Percentiles rank a stretch among this genome's conserved stretches.
phyloP scores from a whole-genome alignment of 2,329 filamentous ascomycete species.

The Penicillium vulpinum region DNA sequence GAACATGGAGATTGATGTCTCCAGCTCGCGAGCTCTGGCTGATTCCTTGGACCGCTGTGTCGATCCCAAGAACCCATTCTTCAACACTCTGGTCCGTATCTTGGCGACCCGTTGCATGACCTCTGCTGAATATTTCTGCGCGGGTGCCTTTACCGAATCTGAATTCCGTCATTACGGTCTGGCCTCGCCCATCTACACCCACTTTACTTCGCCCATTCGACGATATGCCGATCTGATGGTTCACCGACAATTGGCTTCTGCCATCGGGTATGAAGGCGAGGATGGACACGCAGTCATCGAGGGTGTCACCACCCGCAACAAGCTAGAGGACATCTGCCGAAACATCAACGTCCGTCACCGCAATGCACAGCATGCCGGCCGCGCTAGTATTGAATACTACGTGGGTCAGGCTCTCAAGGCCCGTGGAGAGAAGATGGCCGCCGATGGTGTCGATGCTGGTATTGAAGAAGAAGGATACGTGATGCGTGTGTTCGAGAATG shows the following conservation, averaged over 20 bases:
- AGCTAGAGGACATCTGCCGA: slow-evolving; percentile 90
- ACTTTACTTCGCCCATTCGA: slow-evolving; percentile 96
- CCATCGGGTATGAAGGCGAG: slow-evolving; percentile 76
- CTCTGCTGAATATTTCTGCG: slow-evolving; percentile 96
- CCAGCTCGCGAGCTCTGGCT: slow-evolving; percentile 89
- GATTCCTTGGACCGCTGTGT: slow-evolving; percentile 85
- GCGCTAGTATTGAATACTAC: slow-evolving; percentile 95
- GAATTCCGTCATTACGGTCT: slow-evolving; percentile 98
- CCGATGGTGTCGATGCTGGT: slow-evolving; percentile 36
- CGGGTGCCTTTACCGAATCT: slow-evolving; percentile 85
- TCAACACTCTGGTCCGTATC: slow-evolving; percentile 97
- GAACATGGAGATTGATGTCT: slow-evolving; percentile 74
- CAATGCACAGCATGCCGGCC: slow-evolving; percentile 92
- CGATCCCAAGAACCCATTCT: slow-evolving; percentile 82
- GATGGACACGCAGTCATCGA: slow-evolving; percentile 68
- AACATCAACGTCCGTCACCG: slow-evolving; percentile 98
- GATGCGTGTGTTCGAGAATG: slow-evolving; percentile 96
- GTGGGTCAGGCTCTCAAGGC: slow-evolving; percentile 93
- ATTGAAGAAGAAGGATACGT: slow-evolving; percentile 89
- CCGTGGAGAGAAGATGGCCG: slow-evolving; percentile 51
- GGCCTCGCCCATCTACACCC: slow-evolving; percentile 95
- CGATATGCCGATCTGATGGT: slow-evolving; percentile 96
- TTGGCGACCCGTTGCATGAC: slow-evolving; percentile 99
- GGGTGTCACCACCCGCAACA: slow-evolving; percentile 74
- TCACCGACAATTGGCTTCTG: slow-evolving; percentile 90